Conservation (phyloP, 352 stramenopile genomes). For the Phytophthora pseudosyringae region DNA sequence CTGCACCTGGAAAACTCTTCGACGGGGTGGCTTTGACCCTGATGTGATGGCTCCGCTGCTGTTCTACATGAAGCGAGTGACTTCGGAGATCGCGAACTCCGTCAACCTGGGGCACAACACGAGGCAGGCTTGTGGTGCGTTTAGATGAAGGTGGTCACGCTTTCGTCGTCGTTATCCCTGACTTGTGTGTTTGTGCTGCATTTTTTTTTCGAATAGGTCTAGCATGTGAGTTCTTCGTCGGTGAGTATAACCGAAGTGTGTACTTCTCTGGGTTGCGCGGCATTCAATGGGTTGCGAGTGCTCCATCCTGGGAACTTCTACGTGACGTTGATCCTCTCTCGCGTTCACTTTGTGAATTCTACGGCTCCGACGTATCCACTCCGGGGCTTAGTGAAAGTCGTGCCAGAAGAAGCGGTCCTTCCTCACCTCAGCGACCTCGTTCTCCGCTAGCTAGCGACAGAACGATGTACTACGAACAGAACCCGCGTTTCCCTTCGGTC, state of each 20-base stretch:
- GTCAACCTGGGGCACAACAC: conserved; percentile 48
- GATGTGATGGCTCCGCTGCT: conserved; percentile 54
- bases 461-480: conserved; percentile 52
- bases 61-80: conserved; percentile 62
- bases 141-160: background rate
- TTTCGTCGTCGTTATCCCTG: background rate
- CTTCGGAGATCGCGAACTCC: conserved; percentile 59
- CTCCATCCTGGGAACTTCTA: conserved; percentile 53
- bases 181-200: background rate
- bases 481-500: conserved; percentile 71
- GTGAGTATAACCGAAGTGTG: conserved; percentile 32
- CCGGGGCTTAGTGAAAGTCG: background rate
- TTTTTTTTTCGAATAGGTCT: conserved; percentile 34
- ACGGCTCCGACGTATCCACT: conserved; percentile 1
- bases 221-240: conserved; percentile 65
- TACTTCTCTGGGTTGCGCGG: conserved; percentile 55
- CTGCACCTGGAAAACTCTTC: conserved; percentile 27
- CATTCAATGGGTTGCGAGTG: conserved; percentile 49
- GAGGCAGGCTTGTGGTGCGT: conserved; percentile 42
- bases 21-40: conserved; percentile 41
- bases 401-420: background rate
- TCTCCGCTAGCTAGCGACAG: conserved; percentile 4
- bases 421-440: conserved; percentile 1
- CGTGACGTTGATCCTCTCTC: conserved; percentile 48
- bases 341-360: conserved; percentile 36